These are phyloP conservation scores for Melastoma malabathricum DNA, from an alignment of 345 rosid species.

Conservation along the genomic window DNA sequence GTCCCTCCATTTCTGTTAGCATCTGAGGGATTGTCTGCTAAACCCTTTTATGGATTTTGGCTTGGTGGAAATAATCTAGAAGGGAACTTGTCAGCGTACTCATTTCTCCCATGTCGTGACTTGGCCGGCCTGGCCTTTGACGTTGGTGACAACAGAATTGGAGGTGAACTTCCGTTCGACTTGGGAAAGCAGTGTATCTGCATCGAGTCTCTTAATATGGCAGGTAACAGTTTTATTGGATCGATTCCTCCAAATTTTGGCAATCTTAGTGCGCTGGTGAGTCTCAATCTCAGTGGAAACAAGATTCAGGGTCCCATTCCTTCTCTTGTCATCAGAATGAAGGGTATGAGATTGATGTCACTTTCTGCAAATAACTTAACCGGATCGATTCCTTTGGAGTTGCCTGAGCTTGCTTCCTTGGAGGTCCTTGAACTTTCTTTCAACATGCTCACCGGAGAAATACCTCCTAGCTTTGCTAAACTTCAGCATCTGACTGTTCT, in stretches of 20 bases:
- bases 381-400: slow-evolving; percentile 25
- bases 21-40: slow-evolving; percentile 10
- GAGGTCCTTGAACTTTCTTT: slow-evolving; percentile 38
- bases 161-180: slow-evolving; percentile 26
- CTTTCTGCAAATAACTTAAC: slow-evolving; percentile 24
- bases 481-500: slow-evolving; percentile 27
- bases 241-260: slow-evolving; percentile 21
- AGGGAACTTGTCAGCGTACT: slow-evolving; percentile 25
- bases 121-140: slow-evolving; percentile 27
- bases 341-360: slow-evolving; percentile 20
- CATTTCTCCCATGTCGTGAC: slow-evolving; percentile 22
- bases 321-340: slow-evolving; percentile 18
- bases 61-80: slow-evolving; percentile 20
- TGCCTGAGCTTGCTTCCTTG: slow-evolving; percentile 20
- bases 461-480: slow-evolving; percentile 21
- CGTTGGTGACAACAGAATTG: slow-evolving; percentile 22
- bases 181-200: slow-evolving; percentile 24
- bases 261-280: slow-evolving; percentile 17
- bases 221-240: slow-evolving; percentile 23
- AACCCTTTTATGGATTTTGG: slow-evolving; percentile 33
- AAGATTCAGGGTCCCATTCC: slow-evolving; percentile 29
- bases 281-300: slow-evolving; percentile 30
- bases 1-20: slow-evolving; percentile 21
- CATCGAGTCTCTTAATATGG: slow-evolving; percentile 24
- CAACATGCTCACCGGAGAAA: slow-evolving; percentile 28